Percentiles rank a stretch among this genome's conserved stretches.
Evolutionary conservation across 108 stramenopile genomes (phyloP).

Genomic region (Fragilariopsis cylindrus): DNA sequence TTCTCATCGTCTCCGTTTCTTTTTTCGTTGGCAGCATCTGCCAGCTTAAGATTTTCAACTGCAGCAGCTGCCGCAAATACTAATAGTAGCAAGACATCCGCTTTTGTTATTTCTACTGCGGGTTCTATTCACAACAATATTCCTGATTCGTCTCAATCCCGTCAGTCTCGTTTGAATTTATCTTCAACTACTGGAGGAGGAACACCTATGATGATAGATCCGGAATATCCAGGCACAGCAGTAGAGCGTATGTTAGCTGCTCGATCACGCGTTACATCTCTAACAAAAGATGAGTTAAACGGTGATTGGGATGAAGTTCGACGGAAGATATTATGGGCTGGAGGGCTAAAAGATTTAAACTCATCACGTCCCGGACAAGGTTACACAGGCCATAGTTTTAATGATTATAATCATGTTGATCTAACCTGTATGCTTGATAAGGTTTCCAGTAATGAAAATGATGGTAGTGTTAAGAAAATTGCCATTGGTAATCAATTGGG

Average conservation of each 20-base stretch:
- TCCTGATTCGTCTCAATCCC: neutral
- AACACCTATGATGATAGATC: slow-evolving; percentile 39
- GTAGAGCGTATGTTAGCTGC: slow-evolving; percentile 67
- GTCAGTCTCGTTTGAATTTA: slow-evolving; percentile 3
- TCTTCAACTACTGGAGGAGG: neutral
- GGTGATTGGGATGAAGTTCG: slow-evolving; percentile 80
- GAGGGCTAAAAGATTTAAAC: slow-evolving; percentile 78
- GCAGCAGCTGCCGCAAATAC: neutral
- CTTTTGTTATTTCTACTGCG: slow-evolving; percentile 21
- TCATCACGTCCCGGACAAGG: slow-evolving; percentile 78
- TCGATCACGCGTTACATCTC: slow-evolving; percentile 54
- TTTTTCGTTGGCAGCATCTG: slow-evolving; percentile 28
- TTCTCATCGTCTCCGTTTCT: slow-evolving; percentile 19
- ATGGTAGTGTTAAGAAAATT: slow-evolving; percentile 76
- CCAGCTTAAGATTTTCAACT: neutral
- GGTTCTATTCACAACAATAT: slow-evolving; percentile 18
- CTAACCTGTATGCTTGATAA: slow-evolving; percentile 84
- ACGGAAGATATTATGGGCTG: slow-evolving; percentile 85
- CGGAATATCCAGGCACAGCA: slow-evolving; percentile 81
- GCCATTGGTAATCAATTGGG: slow-evolving; percentile 81
- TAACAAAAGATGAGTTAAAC: slow-evolving; percentile 54
- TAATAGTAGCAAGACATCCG: slow-evolving; percentile 15
- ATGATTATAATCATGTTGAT: slow-evolving; percentile 92
- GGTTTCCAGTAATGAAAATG: slow-evolving; percentile 73
- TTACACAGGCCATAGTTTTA: slow-evolving; percentile 92